Evolutionary conservation across 2,329 filamentous ascomycete species (phyloP), one percentile per base, ranked within the genome.

Genomic region (Bimuria novae-zelandiae): DNA sequence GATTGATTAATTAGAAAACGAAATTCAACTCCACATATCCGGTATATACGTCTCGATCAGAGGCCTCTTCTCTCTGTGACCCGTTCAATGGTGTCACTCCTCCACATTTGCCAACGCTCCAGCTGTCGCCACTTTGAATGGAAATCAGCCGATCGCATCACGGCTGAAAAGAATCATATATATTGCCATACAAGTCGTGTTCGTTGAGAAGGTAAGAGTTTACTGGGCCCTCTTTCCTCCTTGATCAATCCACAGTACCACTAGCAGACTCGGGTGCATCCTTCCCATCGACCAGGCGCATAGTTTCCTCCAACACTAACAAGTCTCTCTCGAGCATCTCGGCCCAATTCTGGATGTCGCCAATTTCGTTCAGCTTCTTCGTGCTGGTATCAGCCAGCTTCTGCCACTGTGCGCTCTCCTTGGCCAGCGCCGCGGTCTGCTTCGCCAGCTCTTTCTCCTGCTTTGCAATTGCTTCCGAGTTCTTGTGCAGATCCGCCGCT

Each of bases 311-410:
- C 55, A 76, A 49, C 33, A 76, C 72, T 49, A 76, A 37, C 53
- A 76, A 41, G 44, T 76, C 74, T 41, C 73, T 61, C 55, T 76
- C 89, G 66, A 93, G 79, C 75, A 92, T 84, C 80, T 94, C 90
- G 19, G 89, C 89, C 89, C 89, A 94, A 72, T 92, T 92, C 79
- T 93, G 89, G 68, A 93, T 83, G 69, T 92, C 87, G 21, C 89
- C 89, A 56, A 92, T 78, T 79, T 92, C 89, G 76, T 92, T 92
- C 54, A 93, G 77, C 65, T 81, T 81, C 59, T 81, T 80, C 40
- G 83, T 82, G 30, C 86, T 86, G 52, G 80, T 81, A 60, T 83
- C 82, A 4, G 85, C 85, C 62, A 90, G 78, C 60, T 82, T 82
- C 60, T 80, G 82, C 67, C 90, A 81, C 72, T 84, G 82, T 56